These are phyloP conservation scores for Leptographium lundbergii DNA, from an alignment of 2,329 filamentous ascomycete genomes.

Conservation along the genomic window DNA sequence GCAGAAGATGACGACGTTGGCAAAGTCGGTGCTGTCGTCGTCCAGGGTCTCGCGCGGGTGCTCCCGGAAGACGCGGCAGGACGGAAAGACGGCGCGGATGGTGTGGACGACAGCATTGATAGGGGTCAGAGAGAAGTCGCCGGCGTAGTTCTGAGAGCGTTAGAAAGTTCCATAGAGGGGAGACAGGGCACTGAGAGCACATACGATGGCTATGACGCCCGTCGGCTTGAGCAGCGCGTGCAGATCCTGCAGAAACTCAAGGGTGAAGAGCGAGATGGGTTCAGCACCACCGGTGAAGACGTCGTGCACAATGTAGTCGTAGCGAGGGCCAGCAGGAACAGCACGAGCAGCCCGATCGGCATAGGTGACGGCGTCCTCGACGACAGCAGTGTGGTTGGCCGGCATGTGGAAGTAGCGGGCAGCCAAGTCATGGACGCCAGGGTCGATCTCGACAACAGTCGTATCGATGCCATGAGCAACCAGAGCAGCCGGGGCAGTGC, in stretches of 20 bases:
- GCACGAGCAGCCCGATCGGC: constrained; percentile 32
- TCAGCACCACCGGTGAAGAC: constrained; percentile 96
- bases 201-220: constrained; percentile 80
- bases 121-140: constrained; percentile 66
- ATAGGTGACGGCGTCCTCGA: constrained; percentile 72
- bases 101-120: constrained; percentile 72
- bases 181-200: background rate
- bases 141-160: constrained; percentile 70
- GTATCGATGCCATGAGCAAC: constrained; percentile 83
- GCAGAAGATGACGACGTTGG: constrained; percentile 96
- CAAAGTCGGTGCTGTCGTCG: constrained; percentile 51
- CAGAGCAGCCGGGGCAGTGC: constrained; percentile 77
- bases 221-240: constrained; percentile 58
- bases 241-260: constrained; percentile 67
- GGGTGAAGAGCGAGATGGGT: constrained; percentile 75
- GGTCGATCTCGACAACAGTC: constrained; percentile 90
- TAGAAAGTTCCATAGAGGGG: background rate
- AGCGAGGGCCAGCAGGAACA: constrained; percentile 32
- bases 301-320: constrained; percentile 92
- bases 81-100: constrained; percentile 70
- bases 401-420: constrained; percentile 71
- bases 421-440: constrained; percentile 74
- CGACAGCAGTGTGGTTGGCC: constrained; percentile 62
- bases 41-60: constrained; percentile 32
- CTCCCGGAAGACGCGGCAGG: constrained; percentile 85